A percentile compares a stretch with the other conserved stretches of the same genome.
These are phyloP conservation scores for Przewalskia tangutica DNA, from an alignment of 257 asterid species.

Conservation along the genomic window DNA sequence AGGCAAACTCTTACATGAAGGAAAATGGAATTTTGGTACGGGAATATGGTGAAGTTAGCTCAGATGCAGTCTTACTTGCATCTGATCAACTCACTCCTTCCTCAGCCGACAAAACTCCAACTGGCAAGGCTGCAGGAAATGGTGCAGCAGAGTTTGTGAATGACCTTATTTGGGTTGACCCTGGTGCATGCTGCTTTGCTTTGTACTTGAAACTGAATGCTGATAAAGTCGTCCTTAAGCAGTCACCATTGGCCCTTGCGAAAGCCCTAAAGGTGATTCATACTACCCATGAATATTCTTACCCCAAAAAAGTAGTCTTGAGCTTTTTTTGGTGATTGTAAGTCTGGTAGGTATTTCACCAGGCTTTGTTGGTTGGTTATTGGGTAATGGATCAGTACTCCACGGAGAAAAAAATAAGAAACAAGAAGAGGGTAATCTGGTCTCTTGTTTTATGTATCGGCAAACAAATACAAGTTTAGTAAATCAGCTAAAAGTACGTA, in stretches of 20 bases:
- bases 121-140: slow-evolving; percentile 10
- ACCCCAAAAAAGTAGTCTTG: not conserved
- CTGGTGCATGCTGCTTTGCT: slow-evolving; percentile 70
- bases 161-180: slow-evolving; percentile 75
- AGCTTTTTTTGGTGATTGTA: not conserved
- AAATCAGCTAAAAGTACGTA: not conserved
- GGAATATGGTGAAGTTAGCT: slow-evolving; percentile 59
- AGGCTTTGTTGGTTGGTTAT: not conserved
- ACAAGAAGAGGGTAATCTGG: not conserved
- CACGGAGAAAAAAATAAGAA: not conserved
- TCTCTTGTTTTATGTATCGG: not conserved
- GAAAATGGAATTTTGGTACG: slow-evolving; percentile 62
- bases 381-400: not conserved
- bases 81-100: slow-evolving; percentile 47
- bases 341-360: not conserved
- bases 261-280: slow-evolving; percentile 75
- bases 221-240: slow-evolving; percentile 53
- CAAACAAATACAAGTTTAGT: not conserved
- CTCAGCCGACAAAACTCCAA: slow-evolving; percentile 16
- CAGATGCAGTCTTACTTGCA: slow-evolving; percentile 64
- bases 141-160: slow-evolving; percentile 24
- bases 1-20: slow-evolving; percentile 58
- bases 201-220: slow-evolving; percentile 64
- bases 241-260: slow-evolving; percentile 84
- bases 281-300: not conserved